Percentiles rank a stretch among this genome's conserved stretches.
phyloP scores from a whole-genome alignment of 345 rosid species.

The Raphanus sativus region DNA sequence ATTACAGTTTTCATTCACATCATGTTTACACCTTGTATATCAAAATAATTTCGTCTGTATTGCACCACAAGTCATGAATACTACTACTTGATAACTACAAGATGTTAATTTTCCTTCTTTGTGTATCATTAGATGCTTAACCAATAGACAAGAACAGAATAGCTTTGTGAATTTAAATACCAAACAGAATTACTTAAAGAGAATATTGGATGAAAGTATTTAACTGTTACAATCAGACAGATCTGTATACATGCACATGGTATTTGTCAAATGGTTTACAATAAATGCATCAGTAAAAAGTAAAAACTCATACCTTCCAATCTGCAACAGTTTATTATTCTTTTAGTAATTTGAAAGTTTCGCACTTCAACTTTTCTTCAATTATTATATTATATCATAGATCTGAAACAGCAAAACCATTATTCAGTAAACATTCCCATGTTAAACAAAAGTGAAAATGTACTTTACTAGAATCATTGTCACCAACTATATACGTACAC shows the following conservation, averaged over 20 bases:
- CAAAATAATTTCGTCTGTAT: background rate
- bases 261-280: constrained; percentile 6
- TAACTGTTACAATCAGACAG: background rate
- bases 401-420: background rate
- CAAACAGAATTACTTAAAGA: background rate
- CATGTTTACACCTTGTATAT: background rate
- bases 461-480: constrained; percentile 6
- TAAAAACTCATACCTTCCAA: constrained; percentile 24
- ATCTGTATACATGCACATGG: constrained; percentile 29
- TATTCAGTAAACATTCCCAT: constrained; percentile 15
- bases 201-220: constrained; percentile 2
- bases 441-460: constrained; percentile 1
- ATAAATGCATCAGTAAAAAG: constrained; percentile 32
- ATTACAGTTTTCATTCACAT: background rate
- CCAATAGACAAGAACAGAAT: background rate
- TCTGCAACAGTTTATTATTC: constrained; percentile 10
- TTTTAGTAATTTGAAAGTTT: background rate
- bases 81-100: background rate
- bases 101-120: background rate
- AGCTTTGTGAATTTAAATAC: background rate
- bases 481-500: background rate
- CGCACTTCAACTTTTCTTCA: background rate
- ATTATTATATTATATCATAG: constrained; percentile 1
- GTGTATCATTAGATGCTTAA: background rate
- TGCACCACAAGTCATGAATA: constrained; percentile 4